Base-by-base conservation (phyloP, 164 flowering plant species). In the Kingdonia uniflora region DNA sequence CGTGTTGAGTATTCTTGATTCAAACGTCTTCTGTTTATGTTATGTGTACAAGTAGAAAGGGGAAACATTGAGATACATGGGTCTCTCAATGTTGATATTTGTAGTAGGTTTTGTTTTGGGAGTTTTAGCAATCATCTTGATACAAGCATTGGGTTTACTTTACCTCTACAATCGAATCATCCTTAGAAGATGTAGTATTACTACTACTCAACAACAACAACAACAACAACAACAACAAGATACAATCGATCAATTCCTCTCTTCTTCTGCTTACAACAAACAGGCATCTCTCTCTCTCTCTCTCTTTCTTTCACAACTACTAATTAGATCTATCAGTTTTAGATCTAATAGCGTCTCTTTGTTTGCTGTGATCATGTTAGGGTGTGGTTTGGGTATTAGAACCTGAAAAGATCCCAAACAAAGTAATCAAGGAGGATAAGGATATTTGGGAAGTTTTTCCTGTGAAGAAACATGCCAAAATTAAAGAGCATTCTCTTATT, bases 361-460 rank as follows among this genome's bases (percentile, higher is more conserved):
- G n/a, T n/a, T 52, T 40, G 14, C 15, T 47, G 25, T 47, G 11
- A 45, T 55, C 19, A 1, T n/a, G n/a, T n/a, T 42, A 91, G 97
- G 97, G 97, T 0, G 29, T 63, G 6, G 52, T 87, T 49, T 91
- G 97, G 97, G 56, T 83, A 67, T 61, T 87, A 47, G 95, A 81
- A 51, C 57, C 89, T 20, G 84, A 75, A 16, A 82, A 75, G 42
- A 58, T 76, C 52, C 76, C 79, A 15, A 78, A 76, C 43, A 75
- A 78, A 57, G 53, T 39, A 55, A 40, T 68, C 1, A 71, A 48
- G 56, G 91, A 82, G 23, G 79, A 69, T 59, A 87, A 69, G 55
- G 87, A 85, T 6, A 37, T 76, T 19, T 47, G 74, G 46, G 96
- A 85, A 69, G 90, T 87, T 51, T 56, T 51, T 44, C 98, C 96